Percentiles rank a stretch among this genome's conserved stretches.
These are phyloP conservation scores for Achlya hypogyna DNA, from an alignment of 352 stramenopile genomes.

Conservation along the genomic window DNA sequence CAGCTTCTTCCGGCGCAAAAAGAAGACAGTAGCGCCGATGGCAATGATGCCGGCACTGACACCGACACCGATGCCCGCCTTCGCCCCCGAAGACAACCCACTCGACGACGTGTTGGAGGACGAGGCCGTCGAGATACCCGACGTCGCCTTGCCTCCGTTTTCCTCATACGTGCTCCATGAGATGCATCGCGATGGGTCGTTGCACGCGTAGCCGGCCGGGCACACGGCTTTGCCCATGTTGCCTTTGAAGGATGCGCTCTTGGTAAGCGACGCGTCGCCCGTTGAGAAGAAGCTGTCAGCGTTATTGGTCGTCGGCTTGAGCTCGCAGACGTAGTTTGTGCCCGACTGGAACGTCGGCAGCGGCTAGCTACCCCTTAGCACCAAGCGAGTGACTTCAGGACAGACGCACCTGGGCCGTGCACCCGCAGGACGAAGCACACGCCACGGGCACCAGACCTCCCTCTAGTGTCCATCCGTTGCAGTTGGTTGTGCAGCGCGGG, in stretches of 20 bases:
- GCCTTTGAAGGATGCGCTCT: background rate
- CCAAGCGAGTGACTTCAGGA: background rate
- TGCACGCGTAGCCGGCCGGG: slow-evolving; percentile 7
- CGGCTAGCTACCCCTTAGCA: background rate
- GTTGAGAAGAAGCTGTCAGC: slow-evolving; percentile 15
- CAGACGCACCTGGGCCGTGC: background rate
- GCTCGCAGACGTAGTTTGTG: slow-evolving; percentile 5
- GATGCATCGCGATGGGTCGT: background rate
- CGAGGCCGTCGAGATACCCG: no score
- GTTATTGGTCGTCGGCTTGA: slow-evolving; percentile 3
- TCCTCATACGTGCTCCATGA: background rate
- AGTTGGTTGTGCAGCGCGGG: slow-evolving; percentile 10
- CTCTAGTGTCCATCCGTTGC: slow-evolving; percentile 12
- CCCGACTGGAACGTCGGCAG: slow-evolving; percentile 7
- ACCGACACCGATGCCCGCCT: background rate
- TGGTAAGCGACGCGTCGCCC: slow-evolving; percentile 4
- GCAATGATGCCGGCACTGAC: background rate
- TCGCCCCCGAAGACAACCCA: background rate
- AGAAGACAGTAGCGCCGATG: slow-evolving; percentile 2
- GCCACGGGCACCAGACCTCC: background rate
- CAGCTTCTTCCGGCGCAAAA: background rate
- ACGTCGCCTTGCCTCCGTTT: no score
- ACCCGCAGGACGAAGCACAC: slow-evolving; percentile 7
- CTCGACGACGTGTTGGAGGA: background rate
- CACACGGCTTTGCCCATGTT: slow-evolving; percentile 16